Evolutionary conservation across 495 filamentous ascomycete genomes (phyloP), one percentile per base, ranked within the genome.

Genomic region (Penicillium silybi): DNA sequence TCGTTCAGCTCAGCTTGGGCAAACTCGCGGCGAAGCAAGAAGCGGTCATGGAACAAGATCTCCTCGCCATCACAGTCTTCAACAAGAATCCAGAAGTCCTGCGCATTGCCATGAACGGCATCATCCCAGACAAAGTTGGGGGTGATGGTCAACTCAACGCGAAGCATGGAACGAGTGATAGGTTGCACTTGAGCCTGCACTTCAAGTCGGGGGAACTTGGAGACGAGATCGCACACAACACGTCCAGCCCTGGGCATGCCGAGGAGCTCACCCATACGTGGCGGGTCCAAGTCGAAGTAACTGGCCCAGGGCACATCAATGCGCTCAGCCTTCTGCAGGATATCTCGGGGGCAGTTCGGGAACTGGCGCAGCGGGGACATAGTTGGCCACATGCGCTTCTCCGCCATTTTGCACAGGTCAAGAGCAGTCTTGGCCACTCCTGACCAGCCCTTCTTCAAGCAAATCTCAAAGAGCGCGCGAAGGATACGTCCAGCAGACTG

Each of bases 381-480:
- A 18, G 92, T 96, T 6, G 91, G 92, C 93, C 93, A 99, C 93
- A 97, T 97, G 20, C 95, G 79, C 77, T 95, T 95, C 75, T 99
- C 93, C 2, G 92, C 92, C 92, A 95, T 97, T 73, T 99, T 99
- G 73, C 93, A 99, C 35, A 99, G 77, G 58, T 97, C 89, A 27
- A 99, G 78, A 5, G 95, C 90, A 52, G 85, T 88, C 73, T 92
- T 96, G 8, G 93, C 88, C 11, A 97, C 95, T 13, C 85, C 89
- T 7, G 95, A 81, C 93, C 92, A 99, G 16, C 92, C 92, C 68
- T 96, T 96, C 76, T 91, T 96, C 44, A 99, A 71, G 23, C 85
- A 87, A 39, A 99, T 97, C 68, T 99, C 93, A 58, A 97, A 99
- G 20, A 99, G 86, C 1, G 95, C 93, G 15, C 93, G 84, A 25